Evolutionary conservation across 2,329 filamentous ascomycete species (phyloP), one percentile per base, ranked within the genome.

Genomic region (Colletotrichum melonis): DNA sequence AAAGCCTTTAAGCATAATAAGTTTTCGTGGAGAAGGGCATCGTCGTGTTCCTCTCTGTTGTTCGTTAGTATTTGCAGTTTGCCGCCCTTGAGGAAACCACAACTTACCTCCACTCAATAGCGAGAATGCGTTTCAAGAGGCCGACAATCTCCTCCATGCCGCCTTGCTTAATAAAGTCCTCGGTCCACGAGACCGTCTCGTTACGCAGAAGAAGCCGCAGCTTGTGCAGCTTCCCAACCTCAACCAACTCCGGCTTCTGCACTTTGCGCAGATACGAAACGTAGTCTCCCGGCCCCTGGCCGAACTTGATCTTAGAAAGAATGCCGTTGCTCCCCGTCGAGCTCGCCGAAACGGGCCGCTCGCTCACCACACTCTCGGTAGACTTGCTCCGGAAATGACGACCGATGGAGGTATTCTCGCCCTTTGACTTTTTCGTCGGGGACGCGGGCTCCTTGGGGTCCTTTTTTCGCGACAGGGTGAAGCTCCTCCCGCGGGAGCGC

Each of bases 211-310:
- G 85, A 24, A 98, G 88, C 16, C 96, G 91, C 58, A 99, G 88
- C 84, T 98, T 98, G 84, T 98, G 97, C 46, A 99, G 85, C 81
- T 97, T 96, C 57, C 95, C 95, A n/a, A 98, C 94, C 81, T 98
- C 96, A 11, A 98, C 92, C 52, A 92, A 86, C 78, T 97, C 91
- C 0, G 95, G 95, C 82, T 94, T 93, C 76, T 92, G 92, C 1
- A 94, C 92, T 82, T 95, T 95, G 78, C 90, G 90, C 77, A 98
- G 85, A 80, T 98, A 98, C 26, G 90, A 88, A 49, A 98, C 95
- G 83, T 97, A 98, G 79, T 98, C 95, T 55, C 91, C 89, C 0
- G 95, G 94, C 8, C 91, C 89, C 65, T 94, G 91, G 58, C 94
- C 90, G 67, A 92, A 91, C 78, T 94, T 94, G 69, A 92, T 91